Evolutionary conservation across 129 eudicot species (phyloP).

Genomic region (Chrysanthemum seticuspe): DNA sequence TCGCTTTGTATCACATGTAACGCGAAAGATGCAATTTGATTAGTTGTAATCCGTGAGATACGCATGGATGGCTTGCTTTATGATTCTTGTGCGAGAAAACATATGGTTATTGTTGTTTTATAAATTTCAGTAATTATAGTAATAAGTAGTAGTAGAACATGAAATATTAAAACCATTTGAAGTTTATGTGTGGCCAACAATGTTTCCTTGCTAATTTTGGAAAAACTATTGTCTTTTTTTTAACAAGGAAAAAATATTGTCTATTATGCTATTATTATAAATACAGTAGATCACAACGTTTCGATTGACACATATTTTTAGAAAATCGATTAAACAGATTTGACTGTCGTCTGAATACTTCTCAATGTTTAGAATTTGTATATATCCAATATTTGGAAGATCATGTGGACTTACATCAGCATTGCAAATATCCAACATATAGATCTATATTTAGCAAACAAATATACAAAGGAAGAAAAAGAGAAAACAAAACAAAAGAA

Average conservation of each 20-base stretch:
- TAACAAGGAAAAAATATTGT: no score
- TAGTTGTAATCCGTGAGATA: constrained; percentile 6
- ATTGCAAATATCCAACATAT: no score
- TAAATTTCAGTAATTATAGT: neutral
- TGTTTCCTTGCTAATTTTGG: neutral
- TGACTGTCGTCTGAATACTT: no score
- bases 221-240: no score
- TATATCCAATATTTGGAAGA: neutral
- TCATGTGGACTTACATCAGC: no score
- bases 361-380: neutral
- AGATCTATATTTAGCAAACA: no score
- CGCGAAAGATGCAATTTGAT: neutral
- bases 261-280: no score
- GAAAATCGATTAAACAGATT: no score
- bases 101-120: neutral
- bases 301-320: no score
- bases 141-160: neutral
- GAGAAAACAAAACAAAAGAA: no score
- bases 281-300: no score
- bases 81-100: neutral
- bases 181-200: neutral
- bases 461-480: no score
- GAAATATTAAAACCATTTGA: neutral
- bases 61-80: constrained; percentile 1
- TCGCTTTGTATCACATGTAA: neutral